Conservation (phyloP, 1,284 basidiomycete genomes). For the Leccinum griseonigrum region DNA sequence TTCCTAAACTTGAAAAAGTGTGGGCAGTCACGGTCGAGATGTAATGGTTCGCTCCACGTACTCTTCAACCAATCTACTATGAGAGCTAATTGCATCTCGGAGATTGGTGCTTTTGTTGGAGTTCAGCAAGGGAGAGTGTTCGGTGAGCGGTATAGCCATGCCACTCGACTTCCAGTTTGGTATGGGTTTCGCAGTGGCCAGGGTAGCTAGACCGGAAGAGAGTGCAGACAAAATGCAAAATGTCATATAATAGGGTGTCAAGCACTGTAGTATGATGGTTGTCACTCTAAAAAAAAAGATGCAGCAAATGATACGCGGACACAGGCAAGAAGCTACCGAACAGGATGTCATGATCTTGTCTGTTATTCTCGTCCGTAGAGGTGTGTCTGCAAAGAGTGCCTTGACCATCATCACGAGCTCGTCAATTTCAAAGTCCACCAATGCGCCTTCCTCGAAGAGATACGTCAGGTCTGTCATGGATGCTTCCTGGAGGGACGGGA, state of each 20-base stretch:
- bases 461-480: conserved; percentile 94
- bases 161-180: no score
- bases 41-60: no score
- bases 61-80: no score
- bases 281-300: conserved; percentile 2
- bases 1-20: no score
- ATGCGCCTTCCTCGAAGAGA: conserved; percentile 86
- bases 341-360: conserved; percentile 64
- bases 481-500: conserved; percentile 60
- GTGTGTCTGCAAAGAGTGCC: conserved; percentile 91
- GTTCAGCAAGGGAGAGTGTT: no score
- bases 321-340: conserved; percentile 10
- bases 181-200: no score
- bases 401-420: conserved; percentile 82
- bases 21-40: no score
- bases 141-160: no score
- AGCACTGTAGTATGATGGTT: not conserved
- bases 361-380: conserved; percentile 76
- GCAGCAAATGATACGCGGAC: not conserved
- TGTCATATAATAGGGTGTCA: not conserved
- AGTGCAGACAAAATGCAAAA: not conserved
- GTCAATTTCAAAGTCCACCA: conserved; percentile 87
- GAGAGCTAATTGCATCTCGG: no score
- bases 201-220: not conserved
- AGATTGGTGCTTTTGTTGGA: no score